Percentiles rank a stretch among this genome's conserved stretches.
phyloP scores from a whole-genome alignment of 208 protist species.

The Strigomonas culicis region DNA sequence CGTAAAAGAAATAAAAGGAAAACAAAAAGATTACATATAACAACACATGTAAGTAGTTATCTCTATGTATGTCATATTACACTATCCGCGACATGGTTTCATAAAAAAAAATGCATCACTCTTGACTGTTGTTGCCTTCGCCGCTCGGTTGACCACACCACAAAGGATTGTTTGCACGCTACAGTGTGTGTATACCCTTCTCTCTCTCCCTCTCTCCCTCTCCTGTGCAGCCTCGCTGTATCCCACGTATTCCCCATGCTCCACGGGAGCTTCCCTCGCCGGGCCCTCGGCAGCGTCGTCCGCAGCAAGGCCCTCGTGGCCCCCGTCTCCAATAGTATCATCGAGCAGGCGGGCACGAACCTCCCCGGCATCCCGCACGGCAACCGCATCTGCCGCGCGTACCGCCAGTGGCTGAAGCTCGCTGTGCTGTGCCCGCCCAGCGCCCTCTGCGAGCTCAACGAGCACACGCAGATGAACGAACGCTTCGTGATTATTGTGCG shows the following conservation, averaged over 20 bases:
- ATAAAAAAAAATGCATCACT: too few relatives aligned
- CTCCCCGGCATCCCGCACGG: slow-evolving; percentile 73
- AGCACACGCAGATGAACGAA: slow-evolving; percentile 89
- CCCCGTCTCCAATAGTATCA: slow-evolving; percentile 33
- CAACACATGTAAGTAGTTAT: too few relatives aligned
- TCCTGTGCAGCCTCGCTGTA: slow-evolving; percentile 7
- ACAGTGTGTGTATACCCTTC: not conserved
- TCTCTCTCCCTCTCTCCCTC: slow-evolving; percentile 15
- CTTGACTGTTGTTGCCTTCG: not conserved
- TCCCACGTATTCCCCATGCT: slow-evolving; percentile 11
- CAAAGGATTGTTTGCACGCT: not conserved
- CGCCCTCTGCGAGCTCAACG: slow-evolving; percentile 78
- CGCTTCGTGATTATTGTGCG: slow-evolving; percentile 83
- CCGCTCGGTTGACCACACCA: not conserved
- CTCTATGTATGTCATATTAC: too few relatives aligned
- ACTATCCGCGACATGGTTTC: too few relatives aligned
- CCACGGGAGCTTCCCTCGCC: slow-evolving; percentile 8
- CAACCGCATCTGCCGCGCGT: slow-evolving; percentile 70
- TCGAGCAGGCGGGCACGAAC: slow-evolving; percentile 67
- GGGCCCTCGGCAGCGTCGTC: slow-evolving; percentile 27
- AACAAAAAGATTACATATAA: too few relatives aligned
- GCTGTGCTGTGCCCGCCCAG: slow-evolving; percentile 77
- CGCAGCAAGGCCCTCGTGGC: slow-evolving; percentile 61
- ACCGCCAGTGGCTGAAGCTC: slow-evolving; percentile 87
- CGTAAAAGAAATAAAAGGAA: slow-evolving; percentile 13